Percentiles rank a stretch among this genome's conserved stretches.
Evolutionary conservation across 768 basidiomycete genomes (phyloP).

Genomic region (Psilocybe azurescens): DNA sequence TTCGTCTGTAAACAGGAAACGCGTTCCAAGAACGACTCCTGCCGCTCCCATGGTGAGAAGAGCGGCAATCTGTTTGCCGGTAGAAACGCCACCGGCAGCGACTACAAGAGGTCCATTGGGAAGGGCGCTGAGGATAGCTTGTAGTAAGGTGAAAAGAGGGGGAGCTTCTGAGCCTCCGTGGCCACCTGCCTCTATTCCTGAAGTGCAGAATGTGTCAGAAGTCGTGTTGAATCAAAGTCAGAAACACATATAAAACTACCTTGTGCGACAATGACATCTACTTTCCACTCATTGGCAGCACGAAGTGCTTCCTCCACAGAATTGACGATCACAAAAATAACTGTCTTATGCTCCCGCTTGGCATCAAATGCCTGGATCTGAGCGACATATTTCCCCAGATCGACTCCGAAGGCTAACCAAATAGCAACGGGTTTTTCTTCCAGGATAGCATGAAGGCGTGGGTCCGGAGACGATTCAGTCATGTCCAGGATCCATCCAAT

Average conservation of each 20-base stretch:
- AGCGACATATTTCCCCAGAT: conserved; percentile 55
- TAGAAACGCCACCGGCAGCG: conserved; percentile 67
- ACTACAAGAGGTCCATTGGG: conserved; percentile 47
- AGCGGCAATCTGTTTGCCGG: conserved; percentile 54
- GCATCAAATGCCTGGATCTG: conserved; percentile 46
- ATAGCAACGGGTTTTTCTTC: conserved; percentile 53
- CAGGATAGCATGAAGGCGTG: conserved; percentile 46
- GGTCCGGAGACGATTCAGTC: conserved; percentile 36
- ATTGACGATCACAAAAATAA: conserved; percentile 57
- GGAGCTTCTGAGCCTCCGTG: conserved; percentile 46
- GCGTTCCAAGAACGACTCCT: conserved; percentile 62
- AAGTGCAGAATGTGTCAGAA: background rate
- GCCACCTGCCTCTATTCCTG: conserved; percentile 36
- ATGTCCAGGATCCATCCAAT: conserved; percentile 62
- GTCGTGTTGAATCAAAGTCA: background rate
- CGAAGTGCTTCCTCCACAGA: conserved; percentile 52
- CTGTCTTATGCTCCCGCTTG: conserved; percentile 47
- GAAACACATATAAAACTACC: conserved; percentile 37
- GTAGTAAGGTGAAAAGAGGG: conserved; percentile 53
- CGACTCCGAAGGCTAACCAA: conserved; percentile 66
- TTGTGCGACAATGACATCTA: conserved; percentile 70
- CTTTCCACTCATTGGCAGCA: conserved; percentile 54
- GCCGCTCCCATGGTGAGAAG: conserved; percentile 57
- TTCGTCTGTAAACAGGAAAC: conserved; percentile 60
- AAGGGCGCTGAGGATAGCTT: conserved; percentile 46